Base-by-base conservation (phyloP, 2,329 filamentous ascomycete species). In the Curvularia spicifera region DNA sequence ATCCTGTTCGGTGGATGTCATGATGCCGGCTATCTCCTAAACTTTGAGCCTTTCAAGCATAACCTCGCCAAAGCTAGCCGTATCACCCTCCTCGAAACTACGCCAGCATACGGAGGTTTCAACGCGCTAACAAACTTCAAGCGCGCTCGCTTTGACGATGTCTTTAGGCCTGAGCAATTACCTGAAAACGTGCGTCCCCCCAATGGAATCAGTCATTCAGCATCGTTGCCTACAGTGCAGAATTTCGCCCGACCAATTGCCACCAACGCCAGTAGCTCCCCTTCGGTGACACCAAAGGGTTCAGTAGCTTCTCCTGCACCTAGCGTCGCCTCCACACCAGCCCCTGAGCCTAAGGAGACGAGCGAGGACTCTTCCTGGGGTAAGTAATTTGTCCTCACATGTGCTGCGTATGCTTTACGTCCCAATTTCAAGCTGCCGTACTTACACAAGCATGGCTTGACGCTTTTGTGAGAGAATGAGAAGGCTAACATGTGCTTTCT, bases 1-100 rank as follows among this genome's bases (percentile, higher is more conserved):
- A 78, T 82, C 64, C 76, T 81, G 62, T 82, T 82, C 59, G 80
- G 78, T 20, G 80, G 79, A 7, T 80, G 78, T 59, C 78, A 80
- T 55, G 80, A 82, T 65, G 78, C 78, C 43, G 80, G 80, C 31
- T 81, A 79, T 57, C 72, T 82, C 31, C 72, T 78, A 22, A 78
- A 78, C 26, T 74, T 82, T 48, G 79, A 81, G 50, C 73, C 77
- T 12, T 81, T 80, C 69, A 79, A 79, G 50, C 75, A 79, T 59
- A 75, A 82, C 52, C 53, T 68, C 29, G 53, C 58, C 37, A 74
- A 73, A 42, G 71, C 76, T 24, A 67, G 72, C 29, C 76, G 76
- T 3, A 77, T 82, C 50, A 81, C 79, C 3, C 69, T 83, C 22
- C 72, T 83, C 45, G 79, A 82, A 56, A 78, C 80, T 1, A 75